These are phyloP conservation scores for Epichloe scottii DNA, from an alignment of 2,329 filamentous ascomycete genomes.

Conservation along the genomic window DNA sequence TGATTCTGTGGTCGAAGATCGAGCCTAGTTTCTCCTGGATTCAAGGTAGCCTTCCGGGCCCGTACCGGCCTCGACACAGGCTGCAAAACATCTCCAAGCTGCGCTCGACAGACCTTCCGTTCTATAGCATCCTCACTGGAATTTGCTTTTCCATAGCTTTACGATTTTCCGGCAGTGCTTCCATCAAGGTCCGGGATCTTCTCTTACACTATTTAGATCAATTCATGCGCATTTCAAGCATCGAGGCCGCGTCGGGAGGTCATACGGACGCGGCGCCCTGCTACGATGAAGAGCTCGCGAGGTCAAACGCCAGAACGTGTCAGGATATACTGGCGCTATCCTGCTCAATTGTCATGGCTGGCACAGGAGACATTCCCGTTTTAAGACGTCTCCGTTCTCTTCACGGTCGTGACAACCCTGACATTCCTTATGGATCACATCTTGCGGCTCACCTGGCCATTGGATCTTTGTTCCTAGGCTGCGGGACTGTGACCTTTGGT, in stretches of 20 bases:
- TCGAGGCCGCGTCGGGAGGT: slow-evolving; percentile 26
- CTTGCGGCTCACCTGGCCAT: slow-evolving; percentile 87
- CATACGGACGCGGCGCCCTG: slow-evolving; percentile 24
- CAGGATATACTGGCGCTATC: slow-evolving; percentile 79
- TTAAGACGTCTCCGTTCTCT: slow-evolving; percentile 77
- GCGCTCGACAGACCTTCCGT: slow-evolving; percentile 73
- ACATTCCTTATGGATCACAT: slow-evolving; percentile 86
- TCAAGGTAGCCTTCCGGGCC: slow-evolving; percentile 53
- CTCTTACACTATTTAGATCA: slow-evolving; percentile 76
- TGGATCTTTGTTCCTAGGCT: slow-evolving; percentile 80
- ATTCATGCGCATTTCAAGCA: slow-evolving; percentile 64
- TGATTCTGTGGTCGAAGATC: slow-evolving; percentile 88
- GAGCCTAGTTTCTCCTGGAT: slow-evolving; percentile 65
- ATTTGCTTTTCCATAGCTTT: slow-evolving; percentile 72
- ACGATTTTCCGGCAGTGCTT: slow-evolving; percentile 61
- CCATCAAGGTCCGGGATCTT: slow-evolving; percentile 62
- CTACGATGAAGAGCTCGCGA: slow-evolving; percentile 76
- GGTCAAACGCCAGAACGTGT: slow-evolving; percentile 77
- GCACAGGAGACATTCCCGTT: slow-evolving; percentile 77
- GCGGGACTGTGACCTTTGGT: slow-evolving; percentile 83
- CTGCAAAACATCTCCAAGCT: slow-evolving; percentile 50
- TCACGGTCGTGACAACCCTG: slow-evolving; percentile 72
- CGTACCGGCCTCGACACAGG: slow-evolving; percentile 51
- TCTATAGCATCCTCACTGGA: slow-evolving; percentile 84
- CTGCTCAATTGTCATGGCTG: slow-evolving; percentile 83